Conservation (phyloP, 2,329 filamentous ascomycete species). For the Neopestalotiopsis clavispora region DNA sequence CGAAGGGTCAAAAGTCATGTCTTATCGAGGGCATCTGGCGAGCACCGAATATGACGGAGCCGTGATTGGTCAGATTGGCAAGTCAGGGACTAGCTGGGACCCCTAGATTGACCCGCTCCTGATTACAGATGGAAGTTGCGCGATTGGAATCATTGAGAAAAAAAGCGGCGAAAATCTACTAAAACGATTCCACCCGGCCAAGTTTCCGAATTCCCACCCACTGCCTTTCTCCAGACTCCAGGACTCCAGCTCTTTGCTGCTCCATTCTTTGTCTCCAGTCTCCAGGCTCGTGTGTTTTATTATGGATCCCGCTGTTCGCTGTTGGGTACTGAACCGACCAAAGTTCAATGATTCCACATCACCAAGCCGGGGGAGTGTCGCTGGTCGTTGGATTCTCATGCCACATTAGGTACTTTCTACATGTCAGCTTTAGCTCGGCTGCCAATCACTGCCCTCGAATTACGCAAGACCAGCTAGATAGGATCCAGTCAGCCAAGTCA, state of each 20-base stretch:
- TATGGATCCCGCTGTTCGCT: too few relatives aligned
- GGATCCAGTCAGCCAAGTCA: too few relatives aligned
- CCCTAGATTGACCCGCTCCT: slow-evolving; percentile 10
- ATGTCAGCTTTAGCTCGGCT: background rate
- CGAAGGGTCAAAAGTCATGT: background rate
- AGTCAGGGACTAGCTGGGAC: slow-evolving; percentile 9
- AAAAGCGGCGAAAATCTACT: slow-evolving; percentile 13
- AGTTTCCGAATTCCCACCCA: background rate
- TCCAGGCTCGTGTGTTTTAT: too few relatives aligned
- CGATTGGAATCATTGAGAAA: slow-evolving; percentile 6
- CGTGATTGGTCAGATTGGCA: slow-evolving; percentile 10
- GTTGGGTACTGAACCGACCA: background rate
- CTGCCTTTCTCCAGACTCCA: slow-evolving; percentile 6
- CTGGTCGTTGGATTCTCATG: background rate
- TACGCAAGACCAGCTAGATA: background rate
- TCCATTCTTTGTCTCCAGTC: too few relatives aligned
- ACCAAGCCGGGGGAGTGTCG: background rate
- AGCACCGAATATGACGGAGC: slow-evolving; percentile 10
- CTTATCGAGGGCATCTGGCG: slow-evolving; percentile 10
- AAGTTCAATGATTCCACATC: slow-evolving; percentile 12
- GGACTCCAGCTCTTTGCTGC: background rate
- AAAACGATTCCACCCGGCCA: background rate
- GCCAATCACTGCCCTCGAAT: background rate
- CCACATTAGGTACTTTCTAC: background rate
- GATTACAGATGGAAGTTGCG: slow-evolving; percentile 10